Conservation (phyloP, 352 stramenopile genomes). For the Globisporangium spinosum region DNA sequence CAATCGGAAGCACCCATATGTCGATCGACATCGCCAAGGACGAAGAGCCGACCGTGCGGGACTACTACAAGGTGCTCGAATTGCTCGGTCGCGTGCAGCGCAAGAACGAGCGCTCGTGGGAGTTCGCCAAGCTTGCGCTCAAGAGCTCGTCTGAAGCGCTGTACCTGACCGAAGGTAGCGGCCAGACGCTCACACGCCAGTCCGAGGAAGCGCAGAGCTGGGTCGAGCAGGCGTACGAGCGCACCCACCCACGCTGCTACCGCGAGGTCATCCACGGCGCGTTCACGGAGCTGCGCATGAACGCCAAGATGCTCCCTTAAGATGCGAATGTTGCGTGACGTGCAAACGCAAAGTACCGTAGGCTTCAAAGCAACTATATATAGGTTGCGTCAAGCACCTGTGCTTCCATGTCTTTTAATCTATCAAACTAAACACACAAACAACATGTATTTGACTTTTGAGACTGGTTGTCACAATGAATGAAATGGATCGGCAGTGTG, state of each 20-base stretch:
- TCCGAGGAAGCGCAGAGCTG: conserved; percentile 35
- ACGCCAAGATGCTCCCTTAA: conserved; percentile 10
- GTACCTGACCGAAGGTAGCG: conserved; percentile 29
- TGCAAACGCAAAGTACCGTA: no score
- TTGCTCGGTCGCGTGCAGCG: conserved; percentile 33
- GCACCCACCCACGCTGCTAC: conserved; percentile 37
- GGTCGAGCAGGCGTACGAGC: conserved; percentile 29
- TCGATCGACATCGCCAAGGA: conserved; percentile 30
- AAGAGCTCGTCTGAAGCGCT: conserved; percentile 28
- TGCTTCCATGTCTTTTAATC: no score
- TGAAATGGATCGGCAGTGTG: no score
- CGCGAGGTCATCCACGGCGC: conserved; percentile 28
- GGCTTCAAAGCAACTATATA: no score
- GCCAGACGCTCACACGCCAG: conserved; percentile 33
- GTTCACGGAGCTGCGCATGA: conserved; percentile 20
- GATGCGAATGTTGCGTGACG: no score
- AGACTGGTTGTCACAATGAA: no score
- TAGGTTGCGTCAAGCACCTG: no score
- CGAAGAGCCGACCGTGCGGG: conserved; percentile 28
- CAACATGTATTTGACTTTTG: no score
- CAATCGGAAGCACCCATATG: conserved; percentile 23
- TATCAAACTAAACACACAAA: no score
- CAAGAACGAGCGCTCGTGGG: conserved; percentile 34
- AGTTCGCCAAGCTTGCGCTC: conserved; percentile 27
- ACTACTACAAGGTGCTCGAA: conserved; percentile 41